Evolutionary conservation across 177 flowering plant genomes (phyloP), one percentile per base, ranked within the genome.

Genomic region (Vitis hybrid): DNA sequence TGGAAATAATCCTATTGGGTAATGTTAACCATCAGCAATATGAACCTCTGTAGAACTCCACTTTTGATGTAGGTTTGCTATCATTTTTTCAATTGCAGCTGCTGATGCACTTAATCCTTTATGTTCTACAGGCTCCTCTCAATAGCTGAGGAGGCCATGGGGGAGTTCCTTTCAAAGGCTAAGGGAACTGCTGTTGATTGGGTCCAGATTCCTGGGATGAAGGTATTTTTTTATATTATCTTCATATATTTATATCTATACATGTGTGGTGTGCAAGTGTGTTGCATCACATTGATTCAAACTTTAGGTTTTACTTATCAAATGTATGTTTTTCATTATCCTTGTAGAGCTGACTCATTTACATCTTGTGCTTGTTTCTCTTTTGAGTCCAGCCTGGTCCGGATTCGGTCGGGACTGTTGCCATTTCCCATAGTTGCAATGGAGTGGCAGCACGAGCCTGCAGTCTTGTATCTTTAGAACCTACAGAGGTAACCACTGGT

Each of bases 191-290:
- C 97, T 83, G 97, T 94, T 66, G 93, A 92, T 92, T 94, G 98
- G 98, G 94, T 94, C 89, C 98, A 88, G 90, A 92, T 94, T 92
- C 97, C 97, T 81, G 98, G 98, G 91, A 92, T 94, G 98, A 94
- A 92, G 98, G 98, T 94, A 19, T 71, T 61, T 10, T 60, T 7
- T 52, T 34, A 10, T 17, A 17, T 50, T 34, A 32, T 55, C 32
- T 5, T 17, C 40, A 34, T 69, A 10, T 26, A 17, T 56, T 30
- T 70, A 11, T n/a, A 50, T 3, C n/a, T 40, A 6, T 19, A 70
- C 17, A 32, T 14, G 49, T 14, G 49, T 60, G 14, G 4, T 75
- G 19, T 63, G 12, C 48, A 40, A 40, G 45, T 40, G 8, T 40
- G 45, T 40, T 40, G 45, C 45, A 40, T 4, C 0, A 40, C 45